These are phyloP conservation scores for Candida broadrunensis DNA, from an alignment of 805 yeast genomes.

Conservation along the genomic window DNA sequence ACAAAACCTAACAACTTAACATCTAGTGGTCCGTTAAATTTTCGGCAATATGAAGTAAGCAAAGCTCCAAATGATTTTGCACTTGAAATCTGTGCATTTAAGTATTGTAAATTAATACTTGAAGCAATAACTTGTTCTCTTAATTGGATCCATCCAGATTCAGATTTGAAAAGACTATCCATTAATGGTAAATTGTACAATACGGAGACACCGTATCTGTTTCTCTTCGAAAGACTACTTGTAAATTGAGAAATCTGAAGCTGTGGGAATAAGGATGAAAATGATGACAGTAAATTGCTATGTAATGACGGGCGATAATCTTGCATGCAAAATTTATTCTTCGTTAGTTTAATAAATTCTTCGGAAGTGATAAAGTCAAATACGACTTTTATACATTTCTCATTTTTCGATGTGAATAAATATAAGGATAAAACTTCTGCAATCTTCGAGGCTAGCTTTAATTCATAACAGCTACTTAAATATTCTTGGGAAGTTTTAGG, in stretches of 20 bases:
- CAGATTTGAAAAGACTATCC: constrained; percentile 53
- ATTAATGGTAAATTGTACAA: constrained; percentile 60
- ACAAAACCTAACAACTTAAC: constrained; percentile 38
- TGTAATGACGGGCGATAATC: constrained; percentile 49
- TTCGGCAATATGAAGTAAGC: constrained; percentile 60
- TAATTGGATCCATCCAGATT: constrained; percentile 39
- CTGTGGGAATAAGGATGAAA: constrained; percentile 47
- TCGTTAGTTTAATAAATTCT: constrained; percentile 28
- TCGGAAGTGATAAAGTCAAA: constrained; percentile 36
- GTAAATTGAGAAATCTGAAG: constrained; percentile 51
- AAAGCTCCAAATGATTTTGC: constrained; percentile 80
- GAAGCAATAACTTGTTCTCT: constrained; percentile 53
- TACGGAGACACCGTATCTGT: constrained; percentile 50
- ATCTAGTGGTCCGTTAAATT: constrained; percentile 19
- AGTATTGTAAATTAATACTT: constrained; percentile 60
- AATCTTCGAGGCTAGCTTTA: constrained; percentile 60
- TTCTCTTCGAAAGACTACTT: constrained; percentile 42
- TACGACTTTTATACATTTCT: constrained; percentile 39
- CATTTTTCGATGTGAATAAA: constrained; percentile 55
- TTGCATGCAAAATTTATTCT: constrained; percentile 36
- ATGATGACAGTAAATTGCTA: constrained; percentile 40
- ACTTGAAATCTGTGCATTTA: constrained; percentile 63
- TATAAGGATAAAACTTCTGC: constrained; percentile 75
- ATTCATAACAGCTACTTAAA: constrained; percentile 47
- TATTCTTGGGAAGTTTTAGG: constrained; percentile 16